phyloP scores from a whole-genome alignment of 2,329 filamentous ascomycete genomes.

The Lachnellula hyalina region DNA sequence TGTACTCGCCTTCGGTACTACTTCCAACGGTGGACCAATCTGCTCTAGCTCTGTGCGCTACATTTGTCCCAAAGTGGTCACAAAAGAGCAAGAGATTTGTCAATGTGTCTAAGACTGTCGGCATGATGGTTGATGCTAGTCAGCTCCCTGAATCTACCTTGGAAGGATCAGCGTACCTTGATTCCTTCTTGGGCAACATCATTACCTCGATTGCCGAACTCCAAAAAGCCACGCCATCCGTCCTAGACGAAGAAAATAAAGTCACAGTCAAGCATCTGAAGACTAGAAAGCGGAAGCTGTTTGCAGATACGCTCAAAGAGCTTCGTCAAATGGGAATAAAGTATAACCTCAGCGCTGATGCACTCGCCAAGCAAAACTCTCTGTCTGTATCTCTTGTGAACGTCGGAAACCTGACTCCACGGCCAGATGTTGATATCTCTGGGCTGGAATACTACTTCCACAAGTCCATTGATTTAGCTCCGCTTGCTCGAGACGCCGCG shows the following conservation, averaged over 20 bases:
- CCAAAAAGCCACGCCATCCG: conserved; percentile 74
- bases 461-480: conserved; percentile 68
- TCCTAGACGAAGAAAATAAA: conserved; percentile 84
- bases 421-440: conserved; percentile 23
- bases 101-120: conserved; percentile 63
- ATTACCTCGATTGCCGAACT: conserved; percentile 65
- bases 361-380: conserved; percentile 68
- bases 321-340: conserved; percentile 86
- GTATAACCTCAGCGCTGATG: conserved; percentile 70
- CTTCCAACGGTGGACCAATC: conserved; percentile 23
- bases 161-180: conserved; percentile 54
- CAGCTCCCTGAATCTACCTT: conserved; percentile 46
- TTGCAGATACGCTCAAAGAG: conserved; percentile 79
- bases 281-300: conserved; percentile 80
- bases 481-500: conserved; percentile 59
- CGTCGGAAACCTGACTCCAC: conserved; percentile 36
- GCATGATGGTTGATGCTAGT: conserved; percentile 66
- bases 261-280: conserved; percentile 82
- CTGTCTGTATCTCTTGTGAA: conserved; percentile 64
- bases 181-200: conserved; percentile 64
- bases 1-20: conserved; percentile 3
- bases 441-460: conserved; percentile 70
- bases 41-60: conserved; percentile 25
- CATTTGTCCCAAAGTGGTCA: conserved; percentile 35
- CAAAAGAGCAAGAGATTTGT: conserved; percentile 59